Conservation (phyloP, 2,329 filamentous ascomycete genomes). For the Zymoseptoria passerinii region DNA sequence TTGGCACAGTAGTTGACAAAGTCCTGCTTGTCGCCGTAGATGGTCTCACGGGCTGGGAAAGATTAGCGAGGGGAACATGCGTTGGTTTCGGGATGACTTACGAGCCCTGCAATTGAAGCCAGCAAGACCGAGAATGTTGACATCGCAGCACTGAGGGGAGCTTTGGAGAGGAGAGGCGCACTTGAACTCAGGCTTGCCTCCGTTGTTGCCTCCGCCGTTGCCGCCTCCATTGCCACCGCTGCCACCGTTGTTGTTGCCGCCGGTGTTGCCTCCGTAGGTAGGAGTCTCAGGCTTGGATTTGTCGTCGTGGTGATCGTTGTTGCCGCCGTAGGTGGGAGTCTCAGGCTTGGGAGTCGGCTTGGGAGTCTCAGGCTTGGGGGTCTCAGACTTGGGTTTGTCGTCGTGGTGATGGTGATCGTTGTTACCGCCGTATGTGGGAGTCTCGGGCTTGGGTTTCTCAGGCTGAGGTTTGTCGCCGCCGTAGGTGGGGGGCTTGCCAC, state of each 20-base stretch:
- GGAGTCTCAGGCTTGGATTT: too few relatives aligned
- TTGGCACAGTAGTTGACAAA: not conserved
- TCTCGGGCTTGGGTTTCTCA: too few relatives aligned
- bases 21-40: not conserved
- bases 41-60: not conserved
- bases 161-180: not conserved
- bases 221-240: not conserved
- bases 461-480: too few relatives aligned
- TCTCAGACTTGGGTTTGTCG: too few relatives aligned
- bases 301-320: too few relatives aligned
- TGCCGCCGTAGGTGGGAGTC: too few relatives aligned
- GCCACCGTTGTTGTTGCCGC: not conserved
- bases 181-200: not conserved
- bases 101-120: not conserved
- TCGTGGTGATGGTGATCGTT: too few relatives aligned
- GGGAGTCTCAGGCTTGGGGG: too few relatives aligned
- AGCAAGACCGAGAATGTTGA: not conserved
- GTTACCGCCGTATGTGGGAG: too few relatives aligned
- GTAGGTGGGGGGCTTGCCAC: not conserved
- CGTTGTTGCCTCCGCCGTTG: not conserved
- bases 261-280: too few relatives aligned
- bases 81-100: conserved; percentile 12
- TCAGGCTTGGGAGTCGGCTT: too few relatives aligned
- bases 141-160: conserved; percentile 1
- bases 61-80: not conserved